Percentiles rank a stretch among this genome's conserved stretches.
Evolutionary conservation across 805 yeast genomes (phyloP).

Genomic region (Wickerhamomyces strasburgensis): DNA sequence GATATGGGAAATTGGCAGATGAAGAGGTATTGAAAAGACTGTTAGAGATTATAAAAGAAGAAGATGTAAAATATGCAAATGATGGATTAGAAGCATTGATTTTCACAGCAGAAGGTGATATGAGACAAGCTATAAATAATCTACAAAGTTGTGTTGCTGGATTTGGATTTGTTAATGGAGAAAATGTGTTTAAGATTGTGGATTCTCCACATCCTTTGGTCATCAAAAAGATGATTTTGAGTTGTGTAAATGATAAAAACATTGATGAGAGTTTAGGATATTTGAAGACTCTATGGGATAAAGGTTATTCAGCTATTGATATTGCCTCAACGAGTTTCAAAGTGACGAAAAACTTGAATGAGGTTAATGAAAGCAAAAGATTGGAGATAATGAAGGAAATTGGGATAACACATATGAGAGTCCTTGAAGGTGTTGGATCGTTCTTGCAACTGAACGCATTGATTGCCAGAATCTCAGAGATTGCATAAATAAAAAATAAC

Average conservation of each 20-base stretch:
- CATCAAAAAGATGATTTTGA: slow-evolving; percentile 63
- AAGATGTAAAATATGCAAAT: slow-evolving; percentile 71
- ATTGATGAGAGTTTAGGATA: slow-evolving; percentile 64
- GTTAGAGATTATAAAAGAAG: slow-evolving; percentile 62
- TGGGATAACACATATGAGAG: slow-evolving; percentile 88
- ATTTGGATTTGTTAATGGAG: slow-evolving; percentile 83
- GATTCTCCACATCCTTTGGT: slow-evolving; percentile 95
- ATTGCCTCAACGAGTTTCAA: slow-evolving; percentile 86
- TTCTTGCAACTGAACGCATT: slow-evolving; percentile 83
- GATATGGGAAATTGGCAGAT: slow-evolving; percentile 77
- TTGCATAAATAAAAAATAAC: slow-evolving; percentile 2
- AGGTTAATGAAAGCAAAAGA: slow-evolving; percentile 61
- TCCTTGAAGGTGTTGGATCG: slow-evolving; percentile 88
- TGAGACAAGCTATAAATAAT: slow-evolving; percentile 97
- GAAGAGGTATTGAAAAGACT: slow-evolving; percentile 79
- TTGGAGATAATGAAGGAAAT: slow-evolving; percentile 79
- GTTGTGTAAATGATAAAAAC: slow-evolving; percentile 33
- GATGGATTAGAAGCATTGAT: slow-evolving; percentile 91
- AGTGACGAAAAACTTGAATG: slow-evolving; percentile 73
- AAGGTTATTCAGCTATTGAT: slow-evolving; percentile 92
- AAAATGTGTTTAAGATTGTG: slow-evolving; percentile 90
- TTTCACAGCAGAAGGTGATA: slow-evolving; percentile 96
- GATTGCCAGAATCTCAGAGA: slow-evolving; percentile 46
- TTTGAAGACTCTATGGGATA: slow-evolving; percentile 70
- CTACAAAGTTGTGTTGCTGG: slow-evolving; percentile 93